phyloP scores from a whole-genome alignment of 169 alveolate genomes.

The Amoebophrya sp. region DNA sequence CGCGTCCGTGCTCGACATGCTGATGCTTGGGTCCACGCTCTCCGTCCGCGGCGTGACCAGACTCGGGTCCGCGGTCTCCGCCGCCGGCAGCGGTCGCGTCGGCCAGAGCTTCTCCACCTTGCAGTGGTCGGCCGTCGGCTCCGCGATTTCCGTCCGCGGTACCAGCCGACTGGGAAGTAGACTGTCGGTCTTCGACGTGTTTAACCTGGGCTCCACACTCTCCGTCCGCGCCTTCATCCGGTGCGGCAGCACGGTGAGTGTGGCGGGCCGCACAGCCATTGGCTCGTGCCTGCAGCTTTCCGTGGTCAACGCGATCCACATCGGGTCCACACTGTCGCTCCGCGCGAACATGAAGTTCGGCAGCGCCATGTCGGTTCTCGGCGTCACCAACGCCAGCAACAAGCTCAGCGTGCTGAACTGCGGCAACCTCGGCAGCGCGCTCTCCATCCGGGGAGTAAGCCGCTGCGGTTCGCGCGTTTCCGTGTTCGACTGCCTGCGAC shows the following conservation, averaged over 20 bases:
- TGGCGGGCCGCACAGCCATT: neutral
- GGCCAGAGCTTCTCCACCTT: neutral
- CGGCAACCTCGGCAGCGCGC: neutral
- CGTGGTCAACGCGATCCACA: neutral
- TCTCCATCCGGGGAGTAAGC: neutral
- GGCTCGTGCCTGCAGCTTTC: neutral
- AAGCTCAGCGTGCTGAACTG: neutral
- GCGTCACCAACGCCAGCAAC: neutral
- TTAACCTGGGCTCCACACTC: neutral
- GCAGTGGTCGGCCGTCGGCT: neutral
- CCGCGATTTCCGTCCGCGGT: neutral
- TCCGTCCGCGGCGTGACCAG: neutral
- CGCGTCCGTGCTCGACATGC: neutral
- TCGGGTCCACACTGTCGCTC: slow-evolving; percentile 17
- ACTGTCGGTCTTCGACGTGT: neutral
- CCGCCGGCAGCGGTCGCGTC: neutral
- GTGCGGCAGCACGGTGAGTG: slow-evolving; percentile 10
- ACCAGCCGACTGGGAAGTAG: neutral
- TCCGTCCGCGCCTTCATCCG: neutral
- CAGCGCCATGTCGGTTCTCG: neutral
- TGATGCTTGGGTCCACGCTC: neutral
- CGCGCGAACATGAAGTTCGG: neutral
- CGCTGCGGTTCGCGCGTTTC: neutral
- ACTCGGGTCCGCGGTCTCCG: neutral
- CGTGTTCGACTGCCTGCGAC: neutral